These are phyloP conservation scores for Termitomyces sp. DNA, from an alignment of 768 basidiomycete genomes.

Conservation along the genomic window DNA sequence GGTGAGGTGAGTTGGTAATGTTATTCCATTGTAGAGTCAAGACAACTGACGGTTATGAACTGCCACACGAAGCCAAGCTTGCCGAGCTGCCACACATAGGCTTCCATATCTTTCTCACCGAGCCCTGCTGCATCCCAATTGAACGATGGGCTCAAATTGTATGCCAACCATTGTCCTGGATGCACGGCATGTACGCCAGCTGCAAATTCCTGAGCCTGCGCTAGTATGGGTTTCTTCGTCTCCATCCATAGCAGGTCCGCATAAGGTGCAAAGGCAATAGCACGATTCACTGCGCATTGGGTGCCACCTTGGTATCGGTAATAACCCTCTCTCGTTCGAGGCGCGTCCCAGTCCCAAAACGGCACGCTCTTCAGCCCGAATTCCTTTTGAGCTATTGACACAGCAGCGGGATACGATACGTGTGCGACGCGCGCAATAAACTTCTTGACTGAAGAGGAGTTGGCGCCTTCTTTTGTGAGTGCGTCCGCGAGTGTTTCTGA, in stretches of 20 bases:
- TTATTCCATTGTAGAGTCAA: background rate
- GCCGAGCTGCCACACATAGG: constrained; percentile 89
- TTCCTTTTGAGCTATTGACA: constrained; percentile 72
- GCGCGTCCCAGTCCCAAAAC: constrained; percentile 94
- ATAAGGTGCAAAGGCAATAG: constrained; percentile 90
- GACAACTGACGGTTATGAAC: constrained; percentile 83
- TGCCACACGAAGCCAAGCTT: constrained; percentile 98
- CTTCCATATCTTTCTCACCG: constrained; percentile 78
- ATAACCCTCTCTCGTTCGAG: constrained; percentile 92
- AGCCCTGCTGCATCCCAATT: constrained; percentile 96
- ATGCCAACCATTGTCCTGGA: constrained; percentile 94
- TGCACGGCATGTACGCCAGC: constrained; percentile 77
- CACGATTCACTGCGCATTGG: constrained; percentile 89
- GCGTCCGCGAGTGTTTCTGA: constrained; percentile 69
- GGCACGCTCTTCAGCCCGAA: constrained; percentile 73
- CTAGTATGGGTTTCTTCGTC: constrained; percentile 90
- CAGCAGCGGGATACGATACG: constrained; percentile 65
- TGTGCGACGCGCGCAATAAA: constrained; percentile 65
- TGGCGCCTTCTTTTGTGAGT: constrained; percentile 54
- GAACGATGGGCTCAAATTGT: constrained; percentile 93
- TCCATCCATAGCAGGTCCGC: constrained; percentile 95
- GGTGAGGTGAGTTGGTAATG: constrained; percentile 4
- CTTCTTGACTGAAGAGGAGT: constrained; percentile 45
- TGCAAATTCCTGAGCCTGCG: constrained; percentile 91
- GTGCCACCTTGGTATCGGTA: constrained; percentile 98